Percentiles rank a stretch among this genome's conserved stretches.
phyloP scores from a whole-genome alignment of 2,329 filamentous ascomycete genomes.

The Beauveria medogensis region DNA sequence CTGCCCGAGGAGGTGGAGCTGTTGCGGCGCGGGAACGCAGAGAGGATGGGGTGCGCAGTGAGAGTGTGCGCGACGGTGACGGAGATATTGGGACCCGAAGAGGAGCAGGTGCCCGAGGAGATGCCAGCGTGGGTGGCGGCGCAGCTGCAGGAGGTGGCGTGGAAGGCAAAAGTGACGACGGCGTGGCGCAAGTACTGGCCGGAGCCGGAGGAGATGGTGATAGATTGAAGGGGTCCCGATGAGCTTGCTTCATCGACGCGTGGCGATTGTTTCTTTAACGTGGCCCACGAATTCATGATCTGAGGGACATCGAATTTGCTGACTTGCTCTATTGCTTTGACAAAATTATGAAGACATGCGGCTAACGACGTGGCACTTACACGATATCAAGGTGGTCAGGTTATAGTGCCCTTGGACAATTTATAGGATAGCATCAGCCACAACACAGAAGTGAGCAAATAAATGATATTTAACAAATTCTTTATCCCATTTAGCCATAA shows the following conservation, averaged over 20 bases:
- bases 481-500: neutral
- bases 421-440: neutral
- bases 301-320: too few relatives aligned
- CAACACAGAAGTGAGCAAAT: neutral
- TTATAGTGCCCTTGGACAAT: too few relatives aligned
- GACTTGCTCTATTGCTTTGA: too few relatives aligned
- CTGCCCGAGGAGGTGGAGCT: conserved; percentile 21
- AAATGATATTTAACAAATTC: neutral
- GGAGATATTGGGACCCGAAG: conserved; percentile 16
- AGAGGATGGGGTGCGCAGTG: conserved; percentile 19
- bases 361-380: too few relatives aligned
- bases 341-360: too few relatives aligned
- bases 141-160: conserved; percentile 19
- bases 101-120: conserved; percentile 16
- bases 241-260: too few relatives aligned
- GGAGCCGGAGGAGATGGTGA: neutral
- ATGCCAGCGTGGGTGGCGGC: conserved; percentile 19
- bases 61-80: conserved; percentile 21
- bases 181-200: neutral
- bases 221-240: neutral
- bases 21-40: conserved; percentile 18
- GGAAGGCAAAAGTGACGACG: conserved; percentile 16
- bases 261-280: too few relatives aligned
- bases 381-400: too few relatives aligned
- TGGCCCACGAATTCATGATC: too few relatives aligned